Base-by-base conservation (phyloP, 2,329 filamentous ascomycete species). In the Golovinomyces cichoracearum region DNA sequence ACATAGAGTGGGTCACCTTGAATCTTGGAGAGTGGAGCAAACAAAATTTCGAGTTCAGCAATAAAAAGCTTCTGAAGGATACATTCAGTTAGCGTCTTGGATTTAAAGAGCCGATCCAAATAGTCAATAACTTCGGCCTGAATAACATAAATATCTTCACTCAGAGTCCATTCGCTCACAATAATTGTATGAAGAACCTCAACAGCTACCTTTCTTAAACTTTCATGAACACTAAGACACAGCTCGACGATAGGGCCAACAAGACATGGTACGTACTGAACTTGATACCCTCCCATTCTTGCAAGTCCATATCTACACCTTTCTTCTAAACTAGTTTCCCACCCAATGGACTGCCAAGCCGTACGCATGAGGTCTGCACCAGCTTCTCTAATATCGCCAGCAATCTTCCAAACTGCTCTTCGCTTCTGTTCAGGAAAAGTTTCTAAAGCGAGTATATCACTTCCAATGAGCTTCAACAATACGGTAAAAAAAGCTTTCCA, bases 131-230 rank as follows among this genome's bases (percentile, higher is more conserved):
- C 86, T 63, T 94, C 90, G 1, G 85, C 90, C 63, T 95, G 86
- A 47, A 98, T 82, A 45, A 90, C 77, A 2, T 80, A 80, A 45
- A 98, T 66, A 60, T 95, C 88, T 60, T 93, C 83, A 60, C 85
- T 94, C 53, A 98, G 65, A 15, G 85, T 86, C 90, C 90, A 98
- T 63, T 98, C 90, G 64, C 86, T 93, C 55, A 95, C 78, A 57
- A 98, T 93, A 90, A 98, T 98, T 2, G 85, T 93, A 62, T 93
- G 85, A 52, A 98, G 65, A 19, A 98, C 82, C 61, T 93, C 83
- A 26, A 94, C 85, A 0, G 88, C 90, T 63, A 93, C 90, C 53
- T 76, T 76, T 51, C 90, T 75, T 50, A 98, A 67, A 3, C 86
- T 86, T 61, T 93, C 84, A 56, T 98, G 90, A 3, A 95, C 85